Percentiles rank a stretch among this genome's conserved stretches.
phyloP scores from a whole-genome alignment of 2,329 filamentous ascomycete species.

The Neoarthrinium moseri region DNA sequence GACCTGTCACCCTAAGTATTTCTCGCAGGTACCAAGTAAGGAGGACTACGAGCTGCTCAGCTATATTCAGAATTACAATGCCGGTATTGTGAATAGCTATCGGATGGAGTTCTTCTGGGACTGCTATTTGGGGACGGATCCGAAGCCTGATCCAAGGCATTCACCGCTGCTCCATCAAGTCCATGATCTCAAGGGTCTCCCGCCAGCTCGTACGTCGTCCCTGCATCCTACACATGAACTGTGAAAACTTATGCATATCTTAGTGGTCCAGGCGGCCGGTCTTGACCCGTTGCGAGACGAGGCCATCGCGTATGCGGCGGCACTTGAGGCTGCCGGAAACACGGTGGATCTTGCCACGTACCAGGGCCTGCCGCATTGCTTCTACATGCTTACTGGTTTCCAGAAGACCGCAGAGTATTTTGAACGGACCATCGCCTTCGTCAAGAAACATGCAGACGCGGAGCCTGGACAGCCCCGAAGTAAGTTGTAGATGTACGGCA shows the following conservation, averaged over 20 bases:
- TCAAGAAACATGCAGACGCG: constrained; percentile 5
- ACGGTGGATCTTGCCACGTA: constrained; percentile 30
- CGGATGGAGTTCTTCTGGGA: constrained; percentile 35
- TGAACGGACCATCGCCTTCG: not conserved
- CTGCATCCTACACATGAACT: no score
- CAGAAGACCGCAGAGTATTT: constrained; percentile 2
- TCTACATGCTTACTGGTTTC: constrained; percentile 13
- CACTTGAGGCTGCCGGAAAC: constrained; percentile 29
- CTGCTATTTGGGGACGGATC: constrained; percentile 26
- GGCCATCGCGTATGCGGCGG: constrained; percentile 35
- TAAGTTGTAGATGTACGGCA: not conserved
- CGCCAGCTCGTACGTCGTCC: constrained; percentile 31
- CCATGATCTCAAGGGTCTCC: constrained; percentile 22
- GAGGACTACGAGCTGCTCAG: constrained; percentile 34
- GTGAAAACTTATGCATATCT: not conserved
- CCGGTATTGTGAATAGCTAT: constrained; percentile 25
- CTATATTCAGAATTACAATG: constrained; percentile 30
- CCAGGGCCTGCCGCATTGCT: constrained; percentile 34
- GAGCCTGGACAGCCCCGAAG: not conserved
- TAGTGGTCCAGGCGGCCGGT: constrained; percentile 34
- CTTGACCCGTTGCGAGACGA: constrained; percentile 36
- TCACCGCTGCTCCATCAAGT: constrained; percentile 32
- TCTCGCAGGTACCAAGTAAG: constrained; percentile 16
- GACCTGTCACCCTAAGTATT: constrained; percentile 34
- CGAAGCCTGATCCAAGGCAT: constrained; percentile 23